Evolutionary conservation across 768 basidiomycete species (phyloP), one percentile per base, ranked within the genome.

Genomic region (Tricholoma furcatifolium): DNA sequence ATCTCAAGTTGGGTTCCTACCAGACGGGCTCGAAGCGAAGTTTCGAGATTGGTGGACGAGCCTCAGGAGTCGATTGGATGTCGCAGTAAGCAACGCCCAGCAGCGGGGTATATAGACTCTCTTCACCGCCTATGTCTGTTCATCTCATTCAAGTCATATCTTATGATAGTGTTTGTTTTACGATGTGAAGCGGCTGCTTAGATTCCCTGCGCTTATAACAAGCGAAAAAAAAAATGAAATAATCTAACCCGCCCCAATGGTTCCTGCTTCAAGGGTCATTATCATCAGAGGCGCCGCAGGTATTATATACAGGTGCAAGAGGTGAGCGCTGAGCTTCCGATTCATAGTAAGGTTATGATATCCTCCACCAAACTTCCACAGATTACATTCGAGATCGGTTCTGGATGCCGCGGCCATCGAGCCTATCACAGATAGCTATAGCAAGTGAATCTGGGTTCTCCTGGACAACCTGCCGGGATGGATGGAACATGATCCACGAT

Each of bases 361-460:
- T 27, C 27, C 27, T 4, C 27, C 27, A 27, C 27, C 15, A 11
- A 6, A 17, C 6, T 50, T 42, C 8, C 17, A 46, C 14, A 17
- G n/a, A 30, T 58, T 32, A 61, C 52, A 61, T 45, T 15, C 53
- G 57, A 21, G 60, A 54, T 31, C 43, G 21, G 20, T 51, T 39
- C 31, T 50, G 31, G 14, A 48, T 35, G n/a, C 11, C 14, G 30
- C n/a, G 36, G 14, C 49, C 47, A 35, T 61, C 40, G 3, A 69
- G 56, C 31, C 57, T 57, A 6, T 57, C 47, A 36, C 60, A 63
- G 30, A 69, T 64, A 21, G 61, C 63, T 6, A 50, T 53, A 2
- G 68, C 67, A 23, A 68, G 47, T 4, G 35, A 59, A 44, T 66
- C 62, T 11, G 68, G 68, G 27, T 65, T 54, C 43, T 69, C 67